These are phyloP conservation scores for Dalbergia cochinchinensis DNA, from an alignment of 306 rosid species.

Conservation along the genomic window DNA sequence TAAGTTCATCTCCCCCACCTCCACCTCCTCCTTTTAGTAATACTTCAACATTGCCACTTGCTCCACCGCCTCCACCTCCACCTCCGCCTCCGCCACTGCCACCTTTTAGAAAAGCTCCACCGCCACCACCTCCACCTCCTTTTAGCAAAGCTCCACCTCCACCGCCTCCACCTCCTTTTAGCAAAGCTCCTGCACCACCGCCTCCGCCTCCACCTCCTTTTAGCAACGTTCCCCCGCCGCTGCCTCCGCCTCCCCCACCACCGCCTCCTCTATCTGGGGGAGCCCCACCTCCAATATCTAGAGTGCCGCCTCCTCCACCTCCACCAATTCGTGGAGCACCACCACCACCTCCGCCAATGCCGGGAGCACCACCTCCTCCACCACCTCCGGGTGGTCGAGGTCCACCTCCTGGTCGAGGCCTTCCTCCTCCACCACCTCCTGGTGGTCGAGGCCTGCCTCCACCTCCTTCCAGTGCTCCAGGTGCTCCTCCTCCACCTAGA, in stretches of 20 bases:
- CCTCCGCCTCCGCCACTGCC: conserved; percentile 51
- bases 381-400: conserved; percentile 49
- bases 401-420: conserved; percentile 54
- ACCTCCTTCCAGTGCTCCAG: conserved; percentile 59
- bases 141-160: conserved; percentile 52
- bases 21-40: conserved; percentile 35
- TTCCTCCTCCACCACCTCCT: conserved; percentile 58
- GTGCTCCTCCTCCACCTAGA: conserved; percentile 70
- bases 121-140: conserved; percentile 50
- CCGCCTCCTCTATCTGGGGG: not conserved
- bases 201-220: conserved; percentile 54
- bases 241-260: conserved; percentile 44
- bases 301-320: conserved; percentile 34
- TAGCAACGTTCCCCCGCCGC: too few species aligned
- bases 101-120: conserved; percentile 26
- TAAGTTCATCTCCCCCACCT: conserved; percentile 27
- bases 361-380: conserved; percentile 47
- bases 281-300: conserved; percentile 14
- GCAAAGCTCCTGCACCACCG: conserved; percentile 18
- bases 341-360: conserved; percentile 51
- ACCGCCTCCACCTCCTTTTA: conserved; percentile 51
- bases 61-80: conserved; percentile 51
- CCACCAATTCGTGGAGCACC: conserved; percentile 39
- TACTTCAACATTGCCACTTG: too few species aligned
- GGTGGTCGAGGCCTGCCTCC: conserved; percentile 64